Evolutionary conservation across 1,284 basidiomycete species (phyloP).

Genomic region (Cutaneotrichosporon mucoides): DNA sequence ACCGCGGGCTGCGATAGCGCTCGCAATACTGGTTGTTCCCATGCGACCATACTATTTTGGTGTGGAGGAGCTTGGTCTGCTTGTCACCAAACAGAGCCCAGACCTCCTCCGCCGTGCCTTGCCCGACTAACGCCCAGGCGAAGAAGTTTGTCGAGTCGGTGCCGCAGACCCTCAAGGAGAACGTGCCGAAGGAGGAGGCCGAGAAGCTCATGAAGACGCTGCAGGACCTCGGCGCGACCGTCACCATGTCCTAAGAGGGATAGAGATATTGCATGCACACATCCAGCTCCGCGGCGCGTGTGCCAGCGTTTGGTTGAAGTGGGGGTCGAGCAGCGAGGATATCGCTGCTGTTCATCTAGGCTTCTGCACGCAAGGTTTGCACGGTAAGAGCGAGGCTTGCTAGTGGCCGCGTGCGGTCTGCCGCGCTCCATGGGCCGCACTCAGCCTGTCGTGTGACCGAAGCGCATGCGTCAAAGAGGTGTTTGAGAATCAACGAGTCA

Average conservation of each 20-base stretch:
- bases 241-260: constrained; percentile 56
- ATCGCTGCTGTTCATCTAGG: too few relatives aligned
- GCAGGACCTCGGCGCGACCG: constrained; percentile 81
- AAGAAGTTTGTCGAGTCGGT: constrained; percentile 99
- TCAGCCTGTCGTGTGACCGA: too few relatives aligned
- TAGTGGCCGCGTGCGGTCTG: too few relatives aligned
- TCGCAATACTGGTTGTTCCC: background rate
- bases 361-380: too few relatives aligned
- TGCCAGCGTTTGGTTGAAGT: background rate
- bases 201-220: constrained; percentile 93
- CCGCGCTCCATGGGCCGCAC: too few relatives aligned
- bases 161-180: constrained; percentile 93
- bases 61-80: background rate
- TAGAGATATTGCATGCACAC: constrained; percentile 16
- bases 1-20: too few relatives aligned
- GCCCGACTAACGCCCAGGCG: constrained; percentile 57
- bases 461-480: too few relatives aligned
- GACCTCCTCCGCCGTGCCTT: background rate
- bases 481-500: too few relatives aligned
- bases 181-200: constrained; percentile 93
- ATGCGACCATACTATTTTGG: background rate
- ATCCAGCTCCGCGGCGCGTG: constrained; percentile 13
- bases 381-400: too few relatives aligned
- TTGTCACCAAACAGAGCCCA: background rate
- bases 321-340: background rate